A percentile compares a stretch with the other conserved stretches of the same genome.
Evolutionary conservation across 208 protist genomes (phyloP).

Genomic region (Herpetomonas tarakana): DNA sequence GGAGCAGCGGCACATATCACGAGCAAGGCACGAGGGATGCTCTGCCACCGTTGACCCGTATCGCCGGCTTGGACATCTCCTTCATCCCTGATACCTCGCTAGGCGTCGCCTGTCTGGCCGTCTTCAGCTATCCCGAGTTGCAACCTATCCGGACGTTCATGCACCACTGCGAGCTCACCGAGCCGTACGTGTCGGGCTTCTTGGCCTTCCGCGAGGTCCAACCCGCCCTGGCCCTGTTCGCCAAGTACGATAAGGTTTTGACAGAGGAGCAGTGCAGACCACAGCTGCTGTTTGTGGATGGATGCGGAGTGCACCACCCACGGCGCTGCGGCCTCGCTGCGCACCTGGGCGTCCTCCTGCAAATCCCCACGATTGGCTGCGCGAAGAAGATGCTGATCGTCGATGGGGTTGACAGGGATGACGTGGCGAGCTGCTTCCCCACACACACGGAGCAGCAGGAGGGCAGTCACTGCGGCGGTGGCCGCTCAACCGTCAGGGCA

Average conservation of each 20-base stretch:
- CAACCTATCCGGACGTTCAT: constrained; percentile 28
- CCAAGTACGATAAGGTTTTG: constrained; percentile 20
- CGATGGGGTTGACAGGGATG: constrained; percentile 71
- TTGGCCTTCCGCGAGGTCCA: constrained; percentile 94
- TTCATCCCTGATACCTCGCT: constrained; percentile 56
- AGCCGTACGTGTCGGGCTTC: constrained; percentile 94
- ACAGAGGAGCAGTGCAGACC: constrained; percentile 27
- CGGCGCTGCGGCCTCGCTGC: constrained; percentile 91
- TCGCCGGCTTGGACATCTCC: constrained; percentile 79
- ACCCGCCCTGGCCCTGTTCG: constrained; percentile 47
- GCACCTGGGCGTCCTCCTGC: constrained; percentile 90
- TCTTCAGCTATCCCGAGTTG: constrained; percentile 68
- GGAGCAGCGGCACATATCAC: no score
- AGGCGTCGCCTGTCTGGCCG: constrained; percentile 63
- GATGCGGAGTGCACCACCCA: constrained; percentile 94
- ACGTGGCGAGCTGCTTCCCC: constrained; percentile 22
- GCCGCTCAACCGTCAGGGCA: no score
- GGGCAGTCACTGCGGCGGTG: no score
- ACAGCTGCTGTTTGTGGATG: constrained; percentile 94
- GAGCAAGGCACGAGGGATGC: not conserved
- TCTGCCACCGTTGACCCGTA: constrained; percentile 24
- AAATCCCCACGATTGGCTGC: constrained; percentile 92
- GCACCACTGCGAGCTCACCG: constrained; percentile 52
- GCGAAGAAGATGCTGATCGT: constrained; percentile 90
- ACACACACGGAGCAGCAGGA: not conserved